Base-by-base conservation (phyloP, 345 rosid genomes). In the Gossypium sturtianum region DNA sequence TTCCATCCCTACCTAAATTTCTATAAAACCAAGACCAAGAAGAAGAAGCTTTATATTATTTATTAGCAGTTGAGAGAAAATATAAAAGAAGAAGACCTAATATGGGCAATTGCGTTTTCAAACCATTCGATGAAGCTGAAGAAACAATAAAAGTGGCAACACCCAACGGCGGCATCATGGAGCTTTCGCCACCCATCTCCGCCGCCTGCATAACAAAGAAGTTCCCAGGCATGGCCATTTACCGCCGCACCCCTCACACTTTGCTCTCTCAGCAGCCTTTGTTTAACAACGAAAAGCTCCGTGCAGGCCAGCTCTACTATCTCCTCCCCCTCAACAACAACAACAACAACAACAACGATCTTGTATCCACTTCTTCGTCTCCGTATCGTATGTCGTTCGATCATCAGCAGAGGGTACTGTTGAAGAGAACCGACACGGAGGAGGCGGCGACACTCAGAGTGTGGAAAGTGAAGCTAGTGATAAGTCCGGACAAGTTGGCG, bases 381-480 rank as follows among this genome's bases (percentile, higher is more conserved):
- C 89, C 85, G 15, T 91, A 89, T 56, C 79, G 97, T 6, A 83
- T 89, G 84, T 91, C 94, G 6, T 71, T 88, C 8, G 86, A 83
- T 57, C 81, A 83, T 52, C 81, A 76, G 44, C 86, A 79, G 58
- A 81, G 83, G 71, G 51, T 34, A 34, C 41, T 80, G 44, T 29
- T 71, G 68, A 87, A 74, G 75, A 73, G 85, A 56, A 49, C 77
- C 12, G 85, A 77, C 44, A 76, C 81, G 1, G 86, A 82, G 75
- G 84, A 82, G 72, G 19, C 60, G 23, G 60, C 27, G 25, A 20
- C 23, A 20, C 60, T 27, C 12, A 56, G 91, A 22, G 89, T 88
- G 76, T 92, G 97, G 97, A 92, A 92, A 79, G 97, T 92, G 80
- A 90, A 85, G 85, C 80, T 92, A 25, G 91, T 88, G 70, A 92